Conservation (phyloP, 768 basidiomycete genomes). For the Steccherinum ochraceum region DNA sequence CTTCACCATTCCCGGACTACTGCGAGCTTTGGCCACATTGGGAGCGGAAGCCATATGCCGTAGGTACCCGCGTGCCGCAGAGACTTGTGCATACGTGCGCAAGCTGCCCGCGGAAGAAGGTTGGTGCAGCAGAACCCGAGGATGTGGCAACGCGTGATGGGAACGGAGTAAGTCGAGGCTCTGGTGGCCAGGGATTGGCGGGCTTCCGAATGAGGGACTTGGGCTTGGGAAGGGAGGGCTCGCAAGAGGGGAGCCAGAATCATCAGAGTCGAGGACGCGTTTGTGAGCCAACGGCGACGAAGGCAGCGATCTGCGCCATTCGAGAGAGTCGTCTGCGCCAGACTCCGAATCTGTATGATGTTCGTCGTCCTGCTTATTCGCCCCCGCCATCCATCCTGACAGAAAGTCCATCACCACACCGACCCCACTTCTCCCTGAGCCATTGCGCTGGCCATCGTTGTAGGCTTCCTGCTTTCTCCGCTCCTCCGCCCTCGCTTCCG, state of each 20-base stretch:
- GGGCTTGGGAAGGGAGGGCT: not conserved
- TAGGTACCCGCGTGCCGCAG: slow-evolving; percentile 59
- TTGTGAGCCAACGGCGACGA: slow-evolving; percentile 8
- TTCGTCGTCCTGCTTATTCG: slow-evolving; percentile 1
- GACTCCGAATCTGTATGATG: not conserved
- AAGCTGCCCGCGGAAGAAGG: slow-evolving; percentile 13
- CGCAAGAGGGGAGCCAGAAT: not conserved
- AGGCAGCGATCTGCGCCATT: not conserved
- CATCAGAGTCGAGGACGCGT: not conserved
- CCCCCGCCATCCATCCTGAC: slow-evolving; percentile 50
- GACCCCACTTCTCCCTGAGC: slow-evolving; percentile 37
- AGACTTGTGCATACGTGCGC: slow-evolving; percentile 20
- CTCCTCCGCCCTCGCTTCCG: slow-evolving; percentile 22
- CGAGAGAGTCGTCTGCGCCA: not conserved
- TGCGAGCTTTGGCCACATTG: slow-evolving; percentile 27
- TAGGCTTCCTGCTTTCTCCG: slow-evolving; percentile 14
- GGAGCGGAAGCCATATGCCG: slow-evolving; percentile 68
- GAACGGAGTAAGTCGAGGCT: slow-evolving; percentile 1
- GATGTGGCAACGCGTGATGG: not conserved
- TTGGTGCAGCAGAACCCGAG: slow-evolving; percentile 12
- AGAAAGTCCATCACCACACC: slow-evolving; percentile 61
- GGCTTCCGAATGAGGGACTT: too few species aligned
- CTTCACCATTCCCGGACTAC: slow-evolving; percentile 6
- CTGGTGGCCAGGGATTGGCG: too few species aligned
- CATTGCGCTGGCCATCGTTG: slow-evolving; percentile 17